Evolutionary conservation across 129 eudicot species (phyloP).

Genomic region (Erigeron canadensis): DNA sequence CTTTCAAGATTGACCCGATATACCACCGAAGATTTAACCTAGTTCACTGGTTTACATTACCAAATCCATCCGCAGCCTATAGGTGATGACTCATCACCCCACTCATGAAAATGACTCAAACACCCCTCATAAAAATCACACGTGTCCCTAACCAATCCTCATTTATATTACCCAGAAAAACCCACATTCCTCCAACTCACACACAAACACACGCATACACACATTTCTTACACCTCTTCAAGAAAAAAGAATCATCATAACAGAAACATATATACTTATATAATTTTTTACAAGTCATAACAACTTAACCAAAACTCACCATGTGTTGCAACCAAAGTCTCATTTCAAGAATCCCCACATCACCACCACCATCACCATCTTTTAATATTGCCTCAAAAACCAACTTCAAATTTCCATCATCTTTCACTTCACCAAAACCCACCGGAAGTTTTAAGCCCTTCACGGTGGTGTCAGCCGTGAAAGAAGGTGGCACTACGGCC

Average conservation of each 20-base stretch:
- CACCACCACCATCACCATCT: conserved; percentile 19
- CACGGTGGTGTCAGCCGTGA: conserved; percentile 23
- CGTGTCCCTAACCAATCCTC: not conserved
- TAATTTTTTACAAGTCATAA: too few relatives aligned
- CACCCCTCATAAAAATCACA: not conserved
- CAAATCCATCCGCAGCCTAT: not conserved
- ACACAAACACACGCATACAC: not conserved
- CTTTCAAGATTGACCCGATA: not conserved
- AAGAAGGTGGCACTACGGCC: conserved; percentile 16
- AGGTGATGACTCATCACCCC: not conserved
- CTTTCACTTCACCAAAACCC: not conserved
- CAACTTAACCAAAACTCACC: too few relatives aligned
- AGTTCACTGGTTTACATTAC: not conserved
- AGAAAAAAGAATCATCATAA: not conserved
- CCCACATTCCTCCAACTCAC: not conserved
- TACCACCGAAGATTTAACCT: not conserved
- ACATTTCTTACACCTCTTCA: not conserved
- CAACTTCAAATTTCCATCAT: conserved; percentile 21
- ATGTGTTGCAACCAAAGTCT: conserved; percentile 29
- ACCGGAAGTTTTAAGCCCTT: not conserved
- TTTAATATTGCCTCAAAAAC: conserved; percentile 16
- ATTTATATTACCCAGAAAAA: not conserved
- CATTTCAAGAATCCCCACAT: conserved; percentile 35
- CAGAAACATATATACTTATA: too few relatives aligned
- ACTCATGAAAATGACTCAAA: not conserved